Evolutionary conservation across 2,329 filamentous ascomycete genomes (phyloP).

Genomic region (Colletotrichum sp.): DNA sequence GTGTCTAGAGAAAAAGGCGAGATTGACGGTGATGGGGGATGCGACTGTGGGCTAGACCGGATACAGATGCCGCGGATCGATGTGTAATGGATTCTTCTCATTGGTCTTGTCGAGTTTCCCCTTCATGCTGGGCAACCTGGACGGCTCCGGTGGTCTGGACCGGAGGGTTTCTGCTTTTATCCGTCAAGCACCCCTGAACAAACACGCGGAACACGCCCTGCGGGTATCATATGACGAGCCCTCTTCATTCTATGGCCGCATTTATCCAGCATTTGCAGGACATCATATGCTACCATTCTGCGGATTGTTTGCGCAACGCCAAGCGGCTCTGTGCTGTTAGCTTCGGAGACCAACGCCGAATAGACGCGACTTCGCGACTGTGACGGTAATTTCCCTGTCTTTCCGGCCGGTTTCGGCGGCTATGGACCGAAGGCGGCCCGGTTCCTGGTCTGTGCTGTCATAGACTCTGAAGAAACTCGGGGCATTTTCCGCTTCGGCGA

Average conservation of each 20-base stretch:
- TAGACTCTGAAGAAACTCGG: not conserved
- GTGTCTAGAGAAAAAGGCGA: not conserved
- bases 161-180: not conserved
- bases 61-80: not conserved
- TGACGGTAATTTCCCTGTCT: not conserved
- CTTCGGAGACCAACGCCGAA: not conserved
- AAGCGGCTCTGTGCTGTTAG: not conserved
- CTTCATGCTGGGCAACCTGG: not conserved
- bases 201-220: not conserved
- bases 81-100: conserved; percentile 4
- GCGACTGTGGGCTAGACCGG: not conserved
- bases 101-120: not conserved
- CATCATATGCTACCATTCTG: not conserved
- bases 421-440: not conserved
- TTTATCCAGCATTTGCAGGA: not conserved
- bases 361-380: not conserved
- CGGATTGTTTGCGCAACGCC: not conserved
- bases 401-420: not conserved
- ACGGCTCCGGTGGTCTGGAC: not conserved
- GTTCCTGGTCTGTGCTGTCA: not conserved
- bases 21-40: not conserved
- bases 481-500: not conserved
- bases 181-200: not conserved
- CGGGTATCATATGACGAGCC: not conserved
- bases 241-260: not conserved